Conservation (phyloP, 108 stramenopile genomes). For the Skeletonema costatum region DNA sequence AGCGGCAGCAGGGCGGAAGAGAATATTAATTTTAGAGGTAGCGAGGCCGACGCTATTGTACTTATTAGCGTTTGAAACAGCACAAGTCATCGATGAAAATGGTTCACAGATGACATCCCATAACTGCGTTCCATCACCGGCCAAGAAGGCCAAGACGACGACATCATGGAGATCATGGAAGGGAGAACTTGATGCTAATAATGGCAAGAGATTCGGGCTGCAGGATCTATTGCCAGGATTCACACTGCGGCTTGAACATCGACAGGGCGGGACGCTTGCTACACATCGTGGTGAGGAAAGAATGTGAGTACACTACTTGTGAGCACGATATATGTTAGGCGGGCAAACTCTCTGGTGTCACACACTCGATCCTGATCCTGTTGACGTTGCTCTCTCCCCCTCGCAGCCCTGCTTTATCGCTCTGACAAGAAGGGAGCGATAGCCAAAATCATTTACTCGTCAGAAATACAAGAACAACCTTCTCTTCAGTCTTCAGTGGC, state of each 20-base stretch:
- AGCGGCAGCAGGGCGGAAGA: no score
- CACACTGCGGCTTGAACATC: slow-evolving; percentile 62
- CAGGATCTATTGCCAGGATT: not conserved
- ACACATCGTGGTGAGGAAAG: slow-evolving; percentile 59
- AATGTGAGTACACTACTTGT: not conserved
- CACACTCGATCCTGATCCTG: not conserved
- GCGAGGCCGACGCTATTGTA: no score
- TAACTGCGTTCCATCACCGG: not conserved
- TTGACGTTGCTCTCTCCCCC: not conserved
- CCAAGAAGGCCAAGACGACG: not conserved
- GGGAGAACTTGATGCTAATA: not conserved
- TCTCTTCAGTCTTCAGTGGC: not conserved
- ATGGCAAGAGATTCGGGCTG: not conserved
- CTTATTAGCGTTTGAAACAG: no score
- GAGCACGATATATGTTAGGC: not conserved
- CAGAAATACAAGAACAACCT: not conserved
- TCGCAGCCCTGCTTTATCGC: slow-evolving; percentile 57
- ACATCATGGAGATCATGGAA: not conserved
- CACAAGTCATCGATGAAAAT: no score
- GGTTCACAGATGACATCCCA: not conserved
- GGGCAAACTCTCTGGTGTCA: no score
- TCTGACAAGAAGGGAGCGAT: slow-evolving; percentile 62
- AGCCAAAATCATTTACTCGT: slow-evolving; percentile 71
- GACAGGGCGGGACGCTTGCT: slow-evolving; percentile 43
- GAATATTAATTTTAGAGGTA: no score